These are phyloP conservation scores for Actinomucor elegans DNA, from an alignment of 371 early-diverging fungal genomes.

Conservation along the genomic window DNA sequence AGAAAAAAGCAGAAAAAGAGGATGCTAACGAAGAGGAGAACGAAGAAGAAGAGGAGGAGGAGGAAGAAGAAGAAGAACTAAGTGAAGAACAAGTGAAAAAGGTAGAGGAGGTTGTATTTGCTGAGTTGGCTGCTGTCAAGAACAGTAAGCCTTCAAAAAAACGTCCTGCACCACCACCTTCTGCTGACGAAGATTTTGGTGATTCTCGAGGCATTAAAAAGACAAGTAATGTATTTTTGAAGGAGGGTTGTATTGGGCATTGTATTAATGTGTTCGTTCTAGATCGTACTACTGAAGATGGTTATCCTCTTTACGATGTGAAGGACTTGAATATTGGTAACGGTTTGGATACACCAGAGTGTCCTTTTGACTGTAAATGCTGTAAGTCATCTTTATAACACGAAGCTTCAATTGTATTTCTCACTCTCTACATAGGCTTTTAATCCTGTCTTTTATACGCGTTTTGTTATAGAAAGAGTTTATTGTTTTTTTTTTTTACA, in stretches of 20 bases:
- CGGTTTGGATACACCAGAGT: slow-evolving; percentile 47
- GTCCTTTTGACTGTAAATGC: slow-evolving; percentile 53
- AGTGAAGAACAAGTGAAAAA: slow-evolving; percentile 17
- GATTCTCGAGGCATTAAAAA: slow-evolving; percentile 50
- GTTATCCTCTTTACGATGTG: slow-evolving; percentile 52
- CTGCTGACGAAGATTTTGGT: slow-evolving; percentile 33
- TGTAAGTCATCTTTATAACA: slow-evolving; percentile 28
- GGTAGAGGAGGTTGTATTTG: slow-evolving; percentile 48
- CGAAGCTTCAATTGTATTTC: not conserved
- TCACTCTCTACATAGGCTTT: too few relatives aligned
- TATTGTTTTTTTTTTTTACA: not conserved
- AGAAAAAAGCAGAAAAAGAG: slow-evolving; percentile 1
- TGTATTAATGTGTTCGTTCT: not conserved
- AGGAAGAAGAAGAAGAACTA: slow-evolving; percentile 19
- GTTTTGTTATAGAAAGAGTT: too few relatives aligned
- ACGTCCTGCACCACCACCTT: slow-evolving; percentile 20
- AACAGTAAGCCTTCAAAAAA: slow-evolving; percentile 19
- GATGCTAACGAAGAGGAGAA: slow-evolving; percentile 3
- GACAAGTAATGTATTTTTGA: slow-evolving; percentile 30
- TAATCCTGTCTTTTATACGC: too few relatives aligned
- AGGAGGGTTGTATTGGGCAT: not conserved
- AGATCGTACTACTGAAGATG: slow-evolving; percentile 55
- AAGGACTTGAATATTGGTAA: slow-evolving; percentile 47
- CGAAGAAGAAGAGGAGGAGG: slow-evolving; percentile 13
- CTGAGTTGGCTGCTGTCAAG: slow-evolving; percentile 48